Evolutionary conservation across 2,329 filamentous ascomycete species (phyloP).

Genomic region (Paecilomyces fulvus): DNA sequence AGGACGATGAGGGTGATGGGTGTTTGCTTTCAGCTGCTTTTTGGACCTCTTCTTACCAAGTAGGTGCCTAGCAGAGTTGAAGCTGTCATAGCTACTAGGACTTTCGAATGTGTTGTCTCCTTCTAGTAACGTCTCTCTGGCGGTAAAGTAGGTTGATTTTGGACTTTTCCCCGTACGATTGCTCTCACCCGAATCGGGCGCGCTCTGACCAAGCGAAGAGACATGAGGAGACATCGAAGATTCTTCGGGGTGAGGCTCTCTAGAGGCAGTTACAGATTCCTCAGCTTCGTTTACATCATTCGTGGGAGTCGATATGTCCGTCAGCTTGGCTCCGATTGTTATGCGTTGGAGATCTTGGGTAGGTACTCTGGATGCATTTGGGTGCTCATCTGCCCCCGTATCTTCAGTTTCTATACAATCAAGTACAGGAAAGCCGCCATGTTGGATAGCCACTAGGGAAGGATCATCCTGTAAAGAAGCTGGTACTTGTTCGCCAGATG

Average conservation of each 20-base stretch:
- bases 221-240: background rate
- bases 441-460: background rate
- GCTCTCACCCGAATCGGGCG: background rate
- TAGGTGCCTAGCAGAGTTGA: background rate
- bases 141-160: conserved; percentile 22
- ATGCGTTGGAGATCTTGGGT: conserved; percentile 8
- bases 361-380: conserved; percentile 1
- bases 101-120: background rate
- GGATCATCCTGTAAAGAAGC: background rate
- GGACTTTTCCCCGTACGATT: conserved; percentile 12
- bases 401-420: background rate
- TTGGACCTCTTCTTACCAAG: background rate
- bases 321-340: conserved; percentile 1
- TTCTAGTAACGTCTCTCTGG: conserved; percentile 13
- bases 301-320: background rate
- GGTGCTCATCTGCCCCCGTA: background rate
- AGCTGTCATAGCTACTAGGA: background rate
- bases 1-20: background rate
- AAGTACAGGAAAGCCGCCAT: background rate
- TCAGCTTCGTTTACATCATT: background rate
- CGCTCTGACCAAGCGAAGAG: background rate
- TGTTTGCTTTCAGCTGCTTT: background rate
- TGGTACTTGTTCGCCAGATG: conserved; percentile 34
- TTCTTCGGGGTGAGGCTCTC: background rate
- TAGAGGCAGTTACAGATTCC: background rate